Evolutionary conservation across 1,139 yeast genomes (phyloP).

Genomic region (Pichia sp.): DNA sequence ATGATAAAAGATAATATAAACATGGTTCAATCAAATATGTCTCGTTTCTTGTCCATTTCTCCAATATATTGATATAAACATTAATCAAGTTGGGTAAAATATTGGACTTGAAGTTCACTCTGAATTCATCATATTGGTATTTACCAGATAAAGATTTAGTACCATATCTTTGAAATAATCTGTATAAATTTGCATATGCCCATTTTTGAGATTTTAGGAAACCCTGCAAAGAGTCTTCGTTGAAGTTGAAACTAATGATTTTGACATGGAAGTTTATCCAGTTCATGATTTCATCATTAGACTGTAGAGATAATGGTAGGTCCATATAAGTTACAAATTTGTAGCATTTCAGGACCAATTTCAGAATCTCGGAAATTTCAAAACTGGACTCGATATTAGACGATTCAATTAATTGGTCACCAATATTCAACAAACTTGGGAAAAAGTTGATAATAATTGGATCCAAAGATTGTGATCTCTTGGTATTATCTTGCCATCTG

Average conservation of each 20-base stretch:
- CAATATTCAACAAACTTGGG: slow-evolving; percentile 62
- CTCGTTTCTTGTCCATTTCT: slow-evolving; percentile 57
- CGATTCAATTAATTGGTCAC: slow-evolving; percentile 46
- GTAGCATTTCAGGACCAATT: slow-evolving; percentile 67
- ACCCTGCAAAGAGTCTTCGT: slow-evolving; percentile 41
- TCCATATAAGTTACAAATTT: slow-evolving; percentile 79
- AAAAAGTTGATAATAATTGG: slow-evolving; percentile 55
- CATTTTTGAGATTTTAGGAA: slow-evolving; percentile 85
- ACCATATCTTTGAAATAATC: slow-evolving; percentile 72
- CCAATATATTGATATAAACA: slow-evolving; percentile 57
- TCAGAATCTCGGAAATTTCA: slow-evolving; percentile 63
- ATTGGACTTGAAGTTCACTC: slow-evolving; percentile 36
- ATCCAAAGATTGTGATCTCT: slow-evolving; percentile 48
- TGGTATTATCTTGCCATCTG: slow-evolving; percentile 65
- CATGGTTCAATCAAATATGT: slow-evolving; percentile 67
- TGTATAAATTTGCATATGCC: slow-evolving; percentile 73
- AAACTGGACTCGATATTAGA: slow-evolving; percentile 29
- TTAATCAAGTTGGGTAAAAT: slow-evolving; percentile 70
- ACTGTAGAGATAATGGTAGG: slow-evolving; percentile 63
- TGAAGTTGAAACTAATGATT: slow-evolving; percentile 54
- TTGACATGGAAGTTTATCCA: slow-evolving; percentile 80
- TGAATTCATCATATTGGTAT: slow-evolving; percentile 44
- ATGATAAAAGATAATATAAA: slow-evolving; percentile 58
- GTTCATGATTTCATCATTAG: slow-evolving; percentile 44
- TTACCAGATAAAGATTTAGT: slow-evolving; percentile 40